Evolutionary conservation across 192 early-diverging fungal genomes (phyloP), one percentile per base, ranked within the genome.

Genomic region (Gonapodya prolifera): DNA sequence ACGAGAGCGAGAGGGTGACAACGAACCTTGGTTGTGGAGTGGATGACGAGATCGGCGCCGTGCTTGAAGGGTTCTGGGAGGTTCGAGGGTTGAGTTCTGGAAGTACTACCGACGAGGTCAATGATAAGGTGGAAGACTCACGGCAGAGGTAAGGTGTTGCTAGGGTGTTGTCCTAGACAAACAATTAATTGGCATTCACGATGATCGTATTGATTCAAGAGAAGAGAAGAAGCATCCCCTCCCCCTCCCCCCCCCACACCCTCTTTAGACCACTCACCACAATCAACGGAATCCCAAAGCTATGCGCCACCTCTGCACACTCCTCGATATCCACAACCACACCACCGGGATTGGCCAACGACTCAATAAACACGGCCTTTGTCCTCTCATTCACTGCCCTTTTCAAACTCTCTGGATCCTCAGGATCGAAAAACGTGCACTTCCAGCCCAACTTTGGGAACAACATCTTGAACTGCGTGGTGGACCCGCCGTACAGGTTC

Each of bases 81-180:
- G n/a, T n/a, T n/a, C n/a, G n/a, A n/a, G n/a, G n/a, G n/a, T n/a
- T n/a, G n/a, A n/a, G n/a, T n/a, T n/a, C n/a, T n/a, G n/a, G n/a
- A n/a, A n/a, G n/a, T n/a, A n/a, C n/a, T n/a, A n/a, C n/a, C n/a
- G n/a, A n/a, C n/a, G n/a, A n/a, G n/a, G n/a, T n/a, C n/a, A n/a
- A n/a, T n/a, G n/a, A n/a, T n/a, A n/a, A n/a, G n/a, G n/a, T n/a
- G n/a, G n/a, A n/a, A n/a, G n/a, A n/a, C n/a, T n/a, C n/a, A 61
- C 69, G 35, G 69, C 75, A 76, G 33, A 76, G 35, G 69, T 61
- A 76, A 34, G 75, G 75, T 17, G 75, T 33, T 1, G 75, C 75
- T 16, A 76, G 75, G 29, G 75, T 76, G 69, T 76, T 76, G 29
- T 76, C 75, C n/a, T n/a, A n/a, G n/a, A n/a, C n/a, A n/a, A n/a